A percentile compares a stretch with the other conserved stretches of the same genome.
phyloP scores from a whole-genome alignment of 352 stramenopile genomes.

The Pythium dissotocum region DNA sequence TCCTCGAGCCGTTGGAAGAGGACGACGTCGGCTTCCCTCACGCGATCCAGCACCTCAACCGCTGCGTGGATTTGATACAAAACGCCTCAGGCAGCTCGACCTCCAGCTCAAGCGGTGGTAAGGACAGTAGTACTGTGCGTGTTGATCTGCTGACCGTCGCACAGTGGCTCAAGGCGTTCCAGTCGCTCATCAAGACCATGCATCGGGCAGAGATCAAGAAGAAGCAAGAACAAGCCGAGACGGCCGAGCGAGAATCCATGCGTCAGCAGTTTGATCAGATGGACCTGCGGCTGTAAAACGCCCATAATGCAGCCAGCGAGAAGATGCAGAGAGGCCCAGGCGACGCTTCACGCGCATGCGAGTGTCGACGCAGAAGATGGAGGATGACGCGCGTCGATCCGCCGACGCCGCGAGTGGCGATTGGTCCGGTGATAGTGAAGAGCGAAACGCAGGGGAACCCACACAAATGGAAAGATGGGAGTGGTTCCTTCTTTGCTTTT shows the following conservation, averaged over 20 bases:
- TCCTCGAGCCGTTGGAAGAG: conserved; percentile 51
- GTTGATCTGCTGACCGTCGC: conserved; percentile 54
- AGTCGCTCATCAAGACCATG: conserved; percentile 57
- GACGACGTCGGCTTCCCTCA: conserved; percentile 61
- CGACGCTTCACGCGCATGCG: not conserved
- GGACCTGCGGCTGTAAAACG: conserved; percentile 22
- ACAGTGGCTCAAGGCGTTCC: conserved; percentile 69
- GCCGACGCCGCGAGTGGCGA: not conserved
- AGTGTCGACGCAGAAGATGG: not conserved
- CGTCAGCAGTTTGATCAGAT: conserved; percentile 17
- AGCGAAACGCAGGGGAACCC: not conserved
- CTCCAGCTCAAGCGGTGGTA: conserved; percentile 11
- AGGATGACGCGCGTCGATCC: conserved; percentile 1
- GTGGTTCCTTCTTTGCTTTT: not conserved
- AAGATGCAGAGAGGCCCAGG: not conserved
- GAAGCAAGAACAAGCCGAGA: conserved; percentile 25
- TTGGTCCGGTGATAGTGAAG: not conserved
- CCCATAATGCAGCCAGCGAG: too few relatives aligned
- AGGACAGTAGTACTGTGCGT: conserved; percentile 38
- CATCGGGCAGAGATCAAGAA: conserved; percentile 57
- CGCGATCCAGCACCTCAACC: conserved; percentile 57
- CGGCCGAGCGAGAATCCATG: conserved; percentile 11
- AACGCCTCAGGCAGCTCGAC: conserved; percentile 22
- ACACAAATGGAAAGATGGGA: conserved; percentile 3
- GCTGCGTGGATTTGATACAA: conserved; percentile 62